phyloP scores from a whole-genome alignment of 1,284 basidiomycete genomes.

The Boletus smithii region DNA sequence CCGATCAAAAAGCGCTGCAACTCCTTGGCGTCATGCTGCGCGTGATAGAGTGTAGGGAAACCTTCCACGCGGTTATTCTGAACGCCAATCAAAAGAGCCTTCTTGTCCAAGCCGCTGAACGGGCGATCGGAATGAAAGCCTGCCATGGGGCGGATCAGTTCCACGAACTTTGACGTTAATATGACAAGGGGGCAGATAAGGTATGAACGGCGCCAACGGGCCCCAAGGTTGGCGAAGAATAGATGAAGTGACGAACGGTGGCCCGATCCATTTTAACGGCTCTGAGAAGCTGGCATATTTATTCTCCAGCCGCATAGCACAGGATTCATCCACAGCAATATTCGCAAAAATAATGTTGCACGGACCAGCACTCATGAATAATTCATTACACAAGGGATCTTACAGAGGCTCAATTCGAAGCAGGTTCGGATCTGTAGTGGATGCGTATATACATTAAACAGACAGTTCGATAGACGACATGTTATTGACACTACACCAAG shows the following conservation, averaged over 20 bases:
- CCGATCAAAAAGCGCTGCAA: slow-evolving; percentile 22
- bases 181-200: slow-evolving; percentile 12
- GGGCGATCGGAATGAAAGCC: neutral
- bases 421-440: neutral
- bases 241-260: too few species aligned
- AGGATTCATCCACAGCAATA: slow-evolving; percentile 15
- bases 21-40: slow-evolving; percentile 15
- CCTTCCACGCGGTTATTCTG: neutral
- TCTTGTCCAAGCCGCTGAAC: slow-evolving; percentile 6
- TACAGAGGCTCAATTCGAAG: neutral
- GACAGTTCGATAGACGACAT: neutral
- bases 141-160: slow-evolving; percentile 6
- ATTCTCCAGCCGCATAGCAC: neutral
- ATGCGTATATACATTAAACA: slow-evolving; percentile 3
- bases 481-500: slow-evolving; percentile 3
- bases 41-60: slow-evolving; percentile 8
- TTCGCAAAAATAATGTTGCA: neutral
- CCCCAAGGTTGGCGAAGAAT: too few species aligned
- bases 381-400: too few species aligned
- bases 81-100: slow-evolving; percentile 26
- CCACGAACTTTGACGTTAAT: neutral
- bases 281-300: too few species aligned
- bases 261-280: too few species aligned
- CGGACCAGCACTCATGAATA: neutral
- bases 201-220: slow-evolving; percentile 4